Base-by-base conservation (phyloP, 176 grass and related monocot species). In the Triticum urartu region DNA sequence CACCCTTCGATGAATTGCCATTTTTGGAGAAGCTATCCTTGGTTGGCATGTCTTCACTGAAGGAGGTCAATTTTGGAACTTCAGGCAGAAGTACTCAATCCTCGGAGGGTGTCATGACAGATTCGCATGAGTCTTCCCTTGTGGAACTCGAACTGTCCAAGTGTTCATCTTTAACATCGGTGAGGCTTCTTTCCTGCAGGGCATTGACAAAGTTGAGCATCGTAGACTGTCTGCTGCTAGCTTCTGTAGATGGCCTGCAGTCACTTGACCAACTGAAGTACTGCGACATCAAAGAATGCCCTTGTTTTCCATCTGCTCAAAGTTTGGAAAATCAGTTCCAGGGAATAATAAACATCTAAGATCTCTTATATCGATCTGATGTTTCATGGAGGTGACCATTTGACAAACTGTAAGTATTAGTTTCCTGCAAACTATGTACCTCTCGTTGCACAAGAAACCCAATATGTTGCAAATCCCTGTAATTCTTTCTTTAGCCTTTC, bases 1-100 rank as follows among this genome's bases (percentile, higher is more conserved):
- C 84, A 33, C 84, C 74, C 14, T 86, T 86, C 0, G 7, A 54
- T 6, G 1, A 70, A 12, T 5, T 86, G 84, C 63, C 30, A 20
- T 86, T 30, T 34, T 64, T 86, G 6, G 25, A 79, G 75, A 86
- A 3, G 4, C 47, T 86, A 8, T 70, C 75, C 9, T 79, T 86
- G 15, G 9, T 86, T 30, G 84, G 84, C 30, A 30, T 86, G 75
- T 40, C 33, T 43, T 43, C 42, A 43, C 42, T 43, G 3, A 43
- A 43, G 42, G 42, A 43, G 42, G 42, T 43, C 40, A 42, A 2
- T 2, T 42, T 42, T 42, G 2, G 40, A 3, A 22, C 18, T 66
- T 28, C 60, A 1, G 76, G 20, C 9, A 85, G 1, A 50, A 21
- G 4, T 22, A 48, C 59, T 6, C 72, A 48, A 11, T 77, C 61